Evolutionary conservation across 371 early-diverging fungal species (phyloP).

Genomic region (Actinomucor elegans): DNA sequence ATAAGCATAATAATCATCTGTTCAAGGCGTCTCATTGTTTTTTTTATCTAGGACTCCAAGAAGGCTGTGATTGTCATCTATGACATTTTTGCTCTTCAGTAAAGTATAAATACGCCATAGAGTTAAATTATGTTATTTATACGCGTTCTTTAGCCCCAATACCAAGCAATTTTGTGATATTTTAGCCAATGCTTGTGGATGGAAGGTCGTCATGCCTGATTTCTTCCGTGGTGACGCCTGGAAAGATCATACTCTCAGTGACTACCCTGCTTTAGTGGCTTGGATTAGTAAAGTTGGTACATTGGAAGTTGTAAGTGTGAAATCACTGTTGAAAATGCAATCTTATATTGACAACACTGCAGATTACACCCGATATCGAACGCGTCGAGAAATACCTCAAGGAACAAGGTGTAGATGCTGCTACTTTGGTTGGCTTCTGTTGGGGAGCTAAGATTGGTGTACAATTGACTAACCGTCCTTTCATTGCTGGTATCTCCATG

Average conservation of each 20-base stretch:
- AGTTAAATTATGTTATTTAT: not conserved
- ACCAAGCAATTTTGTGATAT: constrained; percentile 68
- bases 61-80: constrained; percentile 48
- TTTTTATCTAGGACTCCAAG: constrained; percentile 30
- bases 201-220: constrained; percentile 69
- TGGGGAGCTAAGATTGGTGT: constrained; percentile 64
- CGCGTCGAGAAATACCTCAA: constrained; percentile 42
- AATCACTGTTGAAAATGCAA: too few species aligned
- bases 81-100: constrained; percentile 53
- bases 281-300: constrained; percentile 44
- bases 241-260: constrained; percentile 14
- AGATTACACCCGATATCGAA: constrained; percentile 34
- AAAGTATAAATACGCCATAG: not conserved
- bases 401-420: constrained; percentile 37
- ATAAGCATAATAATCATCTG: not conserved
- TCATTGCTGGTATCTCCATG: constrained; percentile 51
- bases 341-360: not conserved
- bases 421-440: constrained; percentile 66
- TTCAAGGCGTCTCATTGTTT: too few species aligned
- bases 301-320: constrained; percentile 23
- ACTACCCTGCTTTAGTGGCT: constrained; percentile 22
- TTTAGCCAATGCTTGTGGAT: constrained; percentile 55
- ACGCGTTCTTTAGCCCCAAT: constrained; percentile 30
- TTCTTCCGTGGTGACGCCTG: constrained; percentile 58
- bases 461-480: constrained; percentile 26